phyloP scores from a whole-genome alignment of 2,329 filamentous ascomycete species.

The Ophiostoma sp. region DNA sequence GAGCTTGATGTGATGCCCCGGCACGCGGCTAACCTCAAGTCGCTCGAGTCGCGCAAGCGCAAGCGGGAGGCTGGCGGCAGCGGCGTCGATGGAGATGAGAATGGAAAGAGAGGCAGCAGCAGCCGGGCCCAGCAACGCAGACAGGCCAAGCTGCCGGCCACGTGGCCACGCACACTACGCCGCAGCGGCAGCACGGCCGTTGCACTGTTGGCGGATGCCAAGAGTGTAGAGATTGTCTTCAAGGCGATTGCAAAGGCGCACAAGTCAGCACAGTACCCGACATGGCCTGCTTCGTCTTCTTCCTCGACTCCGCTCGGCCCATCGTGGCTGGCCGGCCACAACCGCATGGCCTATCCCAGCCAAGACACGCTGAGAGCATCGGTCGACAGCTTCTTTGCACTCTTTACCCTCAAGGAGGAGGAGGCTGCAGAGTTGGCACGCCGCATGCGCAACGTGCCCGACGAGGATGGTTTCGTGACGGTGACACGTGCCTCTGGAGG shows the following conservation, averaged over 20 bases:
- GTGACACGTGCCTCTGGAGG: slow-evolving; percentile 77
- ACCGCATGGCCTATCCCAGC: slow-evolving; percentile 65
- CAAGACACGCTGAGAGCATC: slow-evolving; percentile 60
- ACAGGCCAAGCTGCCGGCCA: slow-evolving; percentile 50
- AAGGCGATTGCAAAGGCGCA: slow-evolving; percentile 64
- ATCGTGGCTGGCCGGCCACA: slow-evolving; percentile 58
- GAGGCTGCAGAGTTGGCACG: slow-evolving; percentile 58
- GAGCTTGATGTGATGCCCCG: slow-evolving; percentile 40
- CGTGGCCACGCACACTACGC: slow-evolving; percentile 68
- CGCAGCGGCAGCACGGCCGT: slow-evolving; percentile 73
- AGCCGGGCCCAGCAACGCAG: background rate
- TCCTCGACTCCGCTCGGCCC: slow-evolving; percentile 45
- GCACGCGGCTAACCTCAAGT: slow-evolving; percentile 38
- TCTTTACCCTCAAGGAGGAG: slow-evolving; percentile 68
- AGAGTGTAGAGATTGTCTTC: slow-evolving; percentile 68
- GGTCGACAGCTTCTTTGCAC: slow-evolving; percentile 79
- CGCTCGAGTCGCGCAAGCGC: slow-evolving; percentile 45
- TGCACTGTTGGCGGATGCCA: slow-evolving; percentile 75
- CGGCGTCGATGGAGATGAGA: background rate
- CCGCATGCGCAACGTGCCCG: slow-evolving; percentile 68
- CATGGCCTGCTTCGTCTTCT: slow-evolving; percentile 15
- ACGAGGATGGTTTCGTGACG: slow-evolving; percentile 93
- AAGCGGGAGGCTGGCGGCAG: slow-evolving; percentile 39
- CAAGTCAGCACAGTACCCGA: slow-evolving; percentile 43
- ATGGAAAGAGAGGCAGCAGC: background rate